Base-by-base conservation (phyloP, 768 basidiomycete species). In the Stropharia rugosoannulata region DNA sequence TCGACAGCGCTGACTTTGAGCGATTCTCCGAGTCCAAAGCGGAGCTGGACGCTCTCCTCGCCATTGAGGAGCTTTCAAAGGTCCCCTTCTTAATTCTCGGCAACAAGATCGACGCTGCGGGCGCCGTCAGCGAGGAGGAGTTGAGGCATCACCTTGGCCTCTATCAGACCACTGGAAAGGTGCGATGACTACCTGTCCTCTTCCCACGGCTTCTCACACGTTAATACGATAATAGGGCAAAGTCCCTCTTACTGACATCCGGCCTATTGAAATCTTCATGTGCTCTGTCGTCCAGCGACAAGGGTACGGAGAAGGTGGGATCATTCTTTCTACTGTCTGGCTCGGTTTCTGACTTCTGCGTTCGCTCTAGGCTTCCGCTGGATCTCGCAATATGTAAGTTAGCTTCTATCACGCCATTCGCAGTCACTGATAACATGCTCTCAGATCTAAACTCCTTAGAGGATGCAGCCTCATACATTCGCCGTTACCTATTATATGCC, bases 81-180 rank as follows among this genome's bases (percentile, higher is more conserved):
- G 96, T 99, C 35, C 97, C 97, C 43, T 98, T 99, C 90, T 85
- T 99, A 54, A 84, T 99, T 57, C 87, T 98, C 46, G 97, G 97
- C 42, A 99, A 99, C 83, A 98, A 99, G 85, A 99, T 99, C 66
- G 97, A 98, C 67, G 95, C 95, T n/a, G 85, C 89, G 5, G 94
- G 95, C 38, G 97, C 97, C 38, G 95, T 99, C 60, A 93, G 90
- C 59, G 97, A 99, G 74, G 96, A 99, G 68, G 95, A 99, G 71
- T 78, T 99, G 60, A 88, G 97, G 68, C 93, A 98, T 67, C 85
- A 94, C 60, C 81, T 99, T 42, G 97, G 97, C 13, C 77, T 99
- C 47, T 97, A 95, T 76, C 95, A 98, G 75, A 99, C 97, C n/a
- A 99, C 97, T 19, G 97, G 97, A 70, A 98, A 99, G 88, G 95